Evolutionary conservation across 352 stramenopile genomes (phyloP).

Genomic region (Phytophthora sansomeana): DNA sequence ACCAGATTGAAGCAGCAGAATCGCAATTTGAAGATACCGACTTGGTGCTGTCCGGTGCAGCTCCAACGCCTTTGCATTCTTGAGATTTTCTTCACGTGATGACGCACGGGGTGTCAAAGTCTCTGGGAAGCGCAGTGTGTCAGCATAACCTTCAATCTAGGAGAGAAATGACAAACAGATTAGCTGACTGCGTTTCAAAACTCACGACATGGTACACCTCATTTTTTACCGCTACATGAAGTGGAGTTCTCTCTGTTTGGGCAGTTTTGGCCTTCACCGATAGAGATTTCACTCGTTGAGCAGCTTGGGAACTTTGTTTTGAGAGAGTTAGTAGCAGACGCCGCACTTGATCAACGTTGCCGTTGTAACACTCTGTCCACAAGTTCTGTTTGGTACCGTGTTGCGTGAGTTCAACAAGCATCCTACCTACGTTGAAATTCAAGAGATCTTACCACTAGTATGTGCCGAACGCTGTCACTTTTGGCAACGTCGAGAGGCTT

Average conservation of each 20-base stretch:
- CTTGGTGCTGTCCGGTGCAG: constrained; percentile 18
- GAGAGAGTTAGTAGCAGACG: constrained; percentile 24
- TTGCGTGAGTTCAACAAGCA: neutral
- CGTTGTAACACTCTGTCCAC: constrained; percentile 48
- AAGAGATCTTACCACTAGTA: constrained; percentile 39
- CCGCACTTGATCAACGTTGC: constrained; percentile 41
- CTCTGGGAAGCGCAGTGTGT: constrained; percentile 20
- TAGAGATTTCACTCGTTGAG: neutral
- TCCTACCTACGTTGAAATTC: neutral
- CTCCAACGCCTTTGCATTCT: constrained; percentile 15
- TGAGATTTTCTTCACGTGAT: constrained; percentile 8
- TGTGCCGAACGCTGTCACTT: constrained; percentile 30
- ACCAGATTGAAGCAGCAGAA: constrained; percentile 47
- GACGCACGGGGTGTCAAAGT: neutral
- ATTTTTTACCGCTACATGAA: constrained; percentile 67
- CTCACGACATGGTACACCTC: neutral
- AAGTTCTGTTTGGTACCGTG: constrained; percentile 37
- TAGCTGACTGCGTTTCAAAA: neutral
- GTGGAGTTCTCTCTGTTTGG: constrained; percentile 42
- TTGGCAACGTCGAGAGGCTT: constrained; percentile 47
- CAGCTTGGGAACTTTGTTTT: neutral
- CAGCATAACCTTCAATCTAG: constrained; percentile 47
- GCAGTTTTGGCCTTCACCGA: constrained; percentile 42
- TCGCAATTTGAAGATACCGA: constrained; percentile 44
- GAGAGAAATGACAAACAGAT: neutral